Evolutionary conservation across 495 filamentous ascomycete genomes (phyloP).

Genomic region (Clavariopsis aquatica): DNA sequence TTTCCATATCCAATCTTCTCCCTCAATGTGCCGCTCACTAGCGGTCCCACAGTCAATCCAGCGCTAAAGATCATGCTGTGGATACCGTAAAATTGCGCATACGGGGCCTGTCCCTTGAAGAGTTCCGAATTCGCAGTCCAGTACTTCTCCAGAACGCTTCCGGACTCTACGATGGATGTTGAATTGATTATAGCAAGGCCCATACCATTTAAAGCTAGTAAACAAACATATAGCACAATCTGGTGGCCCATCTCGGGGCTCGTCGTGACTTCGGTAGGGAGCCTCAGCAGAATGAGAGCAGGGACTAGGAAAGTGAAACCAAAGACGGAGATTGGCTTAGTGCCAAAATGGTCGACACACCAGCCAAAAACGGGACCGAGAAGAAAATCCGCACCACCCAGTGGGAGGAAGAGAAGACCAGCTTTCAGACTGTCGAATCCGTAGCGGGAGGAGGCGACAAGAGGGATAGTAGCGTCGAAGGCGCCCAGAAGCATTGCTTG

Average conservation of each 20-base stretch:
- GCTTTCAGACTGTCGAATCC: slow-evolving; percentile 58
- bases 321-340: slow-evolving; percentile 51
- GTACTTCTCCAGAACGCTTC: slow-evolving; percentile 46
- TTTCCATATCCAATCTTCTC: slow-evolving; percentile 58
- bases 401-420: slow-evolving; percentile 61
- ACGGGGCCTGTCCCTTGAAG: slow-evolving; percentile 54
- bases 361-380: slow-evolving; percentile 56
- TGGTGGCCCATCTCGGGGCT: slow-evolving; percentile 32
- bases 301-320: slow-evolving; percentile 54
- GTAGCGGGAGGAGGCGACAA: slow-evolving; percentile 54
- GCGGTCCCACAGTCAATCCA: slow-evolving; percentile 56
- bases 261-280: slow-evolving; percentile 44
- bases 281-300: slow-evolving; percentile 54
- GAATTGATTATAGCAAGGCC: slow-evolving; percentile 54
- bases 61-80: slow-evolving; percentile 55
- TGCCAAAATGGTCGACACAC: slow-evolving; percentile 55
- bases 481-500: slow-evolving; percentile 54
- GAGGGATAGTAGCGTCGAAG: slow-evolving; percentile 61
- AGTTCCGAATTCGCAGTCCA: slow-evolving; percentile 47
- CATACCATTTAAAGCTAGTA: slow-evolving; percentile 54
- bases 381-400: slow-evolving; percentile 54
- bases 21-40: slow-evolving; percentile 52
- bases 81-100: slow-evolving; percentile 60
- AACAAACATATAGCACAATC: slow-evolving; percentile 48
- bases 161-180: slow-evolving; percentile 44